These are phyloP conservation scores for Saccharomycopsis hybrid DNA, from an alignment of 1,139 yeast genomes.

Conservation along the genomic window DNA sequence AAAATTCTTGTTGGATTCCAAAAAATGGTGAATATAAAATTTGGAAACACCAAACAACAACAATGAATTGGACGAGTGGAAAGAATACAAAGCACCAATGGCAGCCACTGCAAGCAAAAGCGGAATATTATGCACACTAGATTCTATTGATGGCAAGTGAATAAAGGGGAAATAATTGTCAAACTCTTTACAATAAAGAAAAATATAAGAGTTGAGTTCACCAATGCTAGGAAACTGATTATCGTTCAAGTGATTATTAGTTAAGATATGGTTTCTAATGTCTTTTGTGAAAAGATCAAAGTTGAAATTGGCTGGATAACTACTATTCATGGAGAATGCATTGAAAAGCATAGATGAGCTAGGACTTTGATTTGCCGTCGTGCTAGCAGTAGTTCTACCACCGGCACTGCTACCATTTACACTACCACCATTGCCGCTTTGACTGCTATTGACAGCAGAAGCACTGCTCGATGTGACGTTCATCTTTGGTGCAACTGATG, in stretches of 20 bases:
- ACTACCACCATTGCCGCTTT: not conserved
- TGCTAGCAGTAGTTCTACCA: not conserved
- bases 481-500: slow-evolving; percentile 38
- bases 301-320: slow-evolving; percentile 12
- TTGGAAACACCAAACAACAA: slow-evolving; percentile 74
- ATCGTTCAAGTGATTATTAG: slow-evolving; percentile 41
- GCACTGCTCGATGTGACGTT: too few species aligned
- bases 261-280: slow-evolving; percentile 48
- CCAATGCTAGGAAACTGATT: slow-evolving; percentile 67
- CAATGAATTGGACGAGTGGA: slow-evolving; percentile 72
- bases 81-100: slow-evolving; percentile 81
- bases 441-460: slow-evolving; percentile 44
- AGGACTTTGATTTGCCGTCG: slow-evolving; percentile 10
- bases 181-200: slow-evolving; percentile 66
- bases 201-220: slow-evolving; percentile 68
- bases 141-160: slow-evolving; percentile 57
- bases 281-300: slow-evolving; percentile 39
- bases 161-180: slow-evolving; percentile 78
- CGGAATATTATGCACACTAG: slow-evolving; percentile 61
- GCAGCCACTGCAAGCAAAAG: slow-evolving; percentile 78
- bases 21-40: slow-evolving; percentile 66
- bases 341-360: not conserved
- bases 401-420: too few species aligned
- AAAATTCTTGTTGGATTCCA: slow-evolving; percentile 54
- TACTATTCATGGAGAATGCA: slow-evolving; percentile 5